These are phyloP conservation scores for Hemileccinum rubropunctum DNA, from an alignment of 768 basidiomycete species.

Conservation along the genomic window DNA sequence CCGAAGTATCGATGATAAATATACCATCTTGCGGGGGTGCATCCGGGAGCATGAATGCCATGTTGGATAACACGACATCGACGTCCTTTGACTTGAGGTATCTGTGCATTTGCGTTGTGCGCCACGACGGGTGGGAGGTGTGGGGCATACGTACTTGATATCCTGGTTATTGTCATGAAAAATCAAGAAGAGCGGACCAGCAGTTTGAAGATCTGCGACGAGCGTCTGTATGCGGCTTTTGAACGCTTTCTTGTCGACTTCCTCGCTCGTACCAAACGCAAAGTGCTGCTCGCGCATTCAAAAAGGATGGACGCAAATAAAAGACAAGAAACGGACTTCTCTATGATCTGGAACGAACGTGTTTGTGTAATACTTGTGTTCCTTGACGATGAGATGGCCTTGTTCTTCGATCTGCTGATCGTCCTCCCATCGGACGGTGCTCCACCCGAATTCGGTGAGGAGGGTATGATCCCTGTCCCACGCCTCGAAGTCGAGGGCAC, in stretches of 20 bases:
- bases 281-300: conserved; percentile 47
- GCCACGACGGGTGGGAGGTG: not conserved
- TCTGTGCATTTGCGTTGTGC: conserved; percentile 33
- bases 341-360: conserved; percentile 62
- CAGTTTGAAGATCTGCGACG: conserved; percentile 35
- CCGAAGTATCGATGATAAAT: conserved; percentile 70
- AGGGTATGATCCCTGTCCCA: conserved; percentile 76
- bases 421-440: conserved; percentile 53
- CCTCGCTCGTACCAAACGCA: conserved; percentile 60
- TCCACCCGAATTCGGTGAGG: conserved; percentile 85
- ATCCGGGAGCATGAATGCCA: conserved; percentile 60
- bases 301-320: not conserved
- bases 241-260: conserved; percentile 49
- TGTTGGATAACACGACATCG: conserved; percentile 49
- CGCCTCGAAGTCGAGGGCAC: conserved; percentile 77
- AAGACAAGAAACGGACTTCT: conserved; percentile 39
- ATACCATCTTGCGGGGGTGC: conserved; percentile 47
- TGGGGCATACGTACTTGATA: conserved; percentile 51
- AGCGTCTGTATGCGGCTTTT: conserved; percentile 50
- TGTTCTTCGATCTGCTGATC: conserved; percentile 45
- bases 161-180: conserved; percentile 81
- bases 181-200: conserved; percentile 70
- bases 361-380: conserved; percentile 57
- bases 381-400: conserved; percentile 65
- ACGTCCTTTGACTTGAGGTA: conserved; percentile 51